These are phyloP conservation scores for Geotrichum carabidarum DNA, from an alignment of 1,139 yeast genomes.

Conservation along the genomic window DNA sequence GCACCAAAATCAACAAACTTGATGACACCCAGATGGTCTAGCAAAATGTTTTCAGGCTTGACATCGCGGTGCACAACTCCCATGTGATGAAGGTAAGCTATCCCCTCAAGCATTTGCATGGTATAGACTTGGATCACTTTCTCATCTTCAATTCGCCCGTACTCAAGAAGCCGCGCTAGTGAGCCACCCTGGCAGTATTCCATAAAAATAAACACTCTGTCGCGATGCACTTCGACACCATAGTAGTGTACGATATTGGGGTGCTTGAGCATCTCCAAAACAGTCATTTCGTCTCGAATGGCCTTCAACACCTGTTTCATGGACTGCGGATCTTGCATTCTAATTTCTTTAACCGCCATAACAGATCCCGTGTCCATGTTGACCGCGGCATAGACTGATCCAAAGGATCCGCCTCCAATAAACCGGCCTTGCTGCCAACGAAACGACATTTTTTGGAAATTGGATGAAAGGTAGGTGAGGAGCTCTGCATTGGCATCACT, in stretches of 20 bases:
- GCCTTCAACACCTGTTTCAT: slow-evolving; percentile 81
- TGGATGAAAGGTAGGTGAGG: slow-evolving; percentile 78
- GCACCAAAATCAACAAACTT: slow-evolving; percentile 97
- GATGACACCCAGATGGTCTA: slow-evolving; percentile 89
- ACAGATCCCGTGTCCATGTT: slow-evolving; percentile 93
- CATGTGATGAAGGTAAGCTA: slow-evolving; percentile 88
- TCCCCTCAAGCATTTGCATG: slow-evolving; percentile 88
- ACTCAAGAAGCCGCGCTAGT: slow-evolving; percentile 71
- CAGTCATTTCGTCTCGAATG: slow-evolving; percentile 94
- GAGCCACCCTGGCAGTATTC: slow-evolving; percentile 98
- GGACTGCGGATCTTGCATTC: slow-evolving; percentile 83
- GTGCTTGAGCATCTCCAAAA: slow-evolving; percentile 86
- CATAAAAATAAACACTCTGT: slow-evolving; percentile 92
- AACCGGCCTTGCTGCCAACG: slow-evolving; percentile 96
- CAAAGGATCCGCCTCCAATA: slow-evolving; percentile 95
- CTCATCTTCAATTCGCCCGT: slow-evolving; percentile 96
- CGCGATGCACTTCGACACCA: slow-evolving; percentile 96
- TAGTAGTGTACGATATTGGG: slow-evolving; percentile 94
- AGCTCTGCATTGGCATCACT: slow-evolving; percentile 83
- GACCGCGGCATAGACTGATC: slow-evolving; percentile 86
- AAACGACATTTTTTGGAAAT: slow-evolving; percentile 83
- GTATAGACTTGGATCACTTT: slow-evolving; percentile 87
- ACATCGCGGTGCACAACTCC: slow-evolving; percentile 96
- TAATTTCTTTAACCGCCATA: slow-evolving; percentile 93
- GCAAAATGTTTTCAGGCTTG: slow-evolving; percentile 87